Evolutionary conservation across 2,329 filamentous ascomycete species (phyloP).

Genomic region (Fusarium clavum): DNA sequence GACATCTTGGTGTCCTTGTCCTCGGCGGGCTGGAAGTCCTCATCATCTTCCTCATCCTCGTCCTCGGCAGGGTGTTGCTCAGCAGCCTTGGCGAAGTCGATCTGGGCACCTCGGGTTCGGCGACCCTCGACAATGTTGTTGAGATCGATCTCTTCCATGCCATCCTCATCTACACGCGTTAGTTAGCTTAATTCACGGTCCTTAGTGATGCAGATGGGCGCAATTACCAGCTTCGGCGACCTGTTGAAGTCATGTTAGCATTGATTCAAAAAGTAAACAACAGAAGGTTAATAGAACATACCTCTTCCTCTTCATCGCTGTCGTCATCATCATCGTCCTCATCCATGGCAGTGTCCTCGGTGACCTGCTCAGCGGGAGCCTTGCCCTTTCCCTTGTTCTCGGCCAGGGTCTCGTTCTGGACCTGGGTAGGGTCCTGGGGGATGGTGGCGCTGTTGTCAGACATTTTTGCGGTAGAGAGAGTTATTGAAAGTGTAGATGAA

Average conservation of each 20-base stretch:
- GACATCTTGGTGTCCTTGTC: slow-evolving; percentile 75
- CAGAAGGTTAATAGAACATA: slow-evolving; percentile 22
- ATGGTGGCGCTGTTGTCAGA: slow-evolving; percentile 63
- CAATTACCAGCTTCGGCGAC: slow-evolving; percentile 48
- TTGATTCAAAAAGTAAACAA: neutral
- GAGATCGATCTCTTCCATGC: slow-evolving; percentile 90
- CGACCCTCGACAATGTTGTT: slow-evolving; percentile 85
- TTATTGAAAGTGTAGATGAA: neutral
- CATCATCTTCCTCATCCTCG: slow-evolving; percentile 84
- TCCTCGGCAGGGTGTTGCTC: slow-evolving; percentile 79
- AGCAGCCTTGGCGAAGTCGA: slow-evolving; percentile 93
- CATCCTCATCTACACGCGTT: slow-evolving; percentile 74
- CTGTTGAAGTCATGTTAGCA: slow-evolving; percentile 45
- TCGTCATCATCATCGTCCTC: slow-evolving; percentile 73
- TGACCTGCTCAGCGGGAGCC: slow-evolving; percentile 63
- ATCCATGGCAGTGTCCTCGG: slow-evolving; percentile 74
- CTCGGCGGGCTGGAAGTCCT: slow-evolving; percentile 69
- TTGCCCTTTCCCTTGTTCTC: slow-evolving; percentile 92
- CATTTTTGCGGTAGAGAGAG: slow-evolving; percentile 52
- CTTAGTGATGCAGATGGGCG: slow-evolving; percentile 9
- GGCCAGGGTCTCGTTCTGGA: slow-evolving; percentile 54
- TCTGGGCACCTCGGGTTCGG: slow-evolving; percentile 91
- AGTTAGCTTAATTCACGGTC: slow-evolving; percentile 45
- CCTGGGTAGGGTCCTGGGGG: slow-evolving; percentile 58
- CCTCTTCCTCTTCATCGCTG: slow-evolving; percentile 52